phyloP scores from a whole-genome alignment of 83 land plant genomes.

The Larix sibirica region DNA sequence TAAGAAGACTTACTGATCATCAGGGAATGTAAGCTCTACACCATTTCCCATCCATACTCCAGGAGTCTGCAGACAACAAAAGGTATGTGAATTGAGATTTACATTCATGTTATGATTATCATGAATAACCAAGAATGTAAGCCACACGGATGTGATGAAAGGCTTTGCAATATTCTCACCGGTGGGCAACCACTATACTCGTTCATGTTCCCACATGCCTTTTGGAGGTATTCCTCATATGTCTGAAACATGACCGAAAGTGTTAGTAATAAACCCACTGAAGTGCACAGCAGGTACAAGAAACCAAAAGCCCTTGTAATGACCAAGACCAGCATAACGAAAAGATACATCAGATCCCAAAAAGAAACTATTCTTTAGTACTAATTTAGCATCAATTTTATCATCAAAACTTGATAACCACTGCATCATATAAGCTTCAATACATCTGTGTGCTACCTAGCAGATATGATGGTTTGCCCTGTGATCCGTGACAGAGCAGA shows the following conservation, averaged over 20 bases:
- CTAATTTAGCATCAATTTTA: neutral
- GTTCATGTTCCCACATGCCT: neutral
- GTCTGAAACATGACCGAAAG: neutral
- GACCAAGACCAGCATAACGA: neutral
- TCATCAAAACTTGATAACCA: neutral
- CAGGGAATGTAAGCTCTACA: constrained; percentile 1
- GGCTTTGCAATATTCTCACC: neutral
- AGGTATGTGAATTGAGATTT: neutral
- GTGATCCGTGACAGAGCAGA: no score
- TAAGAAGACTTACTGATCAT: constrained; percentile 2
- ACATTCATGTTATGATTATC: neutral
- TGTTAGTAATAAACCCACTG: neutral
- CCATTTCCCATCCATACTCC: constrained; percentile 3
- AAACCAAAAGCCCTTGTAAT: neutral
- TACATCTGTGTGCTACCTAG: no score
- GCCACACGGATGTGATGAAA: neutral
- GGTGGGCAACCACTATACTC: neutral
- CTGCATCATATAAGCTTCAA: neutral
- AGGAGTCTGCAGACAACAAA: neutral
- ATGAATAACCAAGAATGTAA: neutral
- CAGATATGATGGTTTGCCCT: no score
- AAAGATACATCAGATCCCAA: no score
- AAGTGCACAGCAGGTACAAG: neutral
- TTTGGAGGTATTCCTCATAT: constrained; percentile 13
- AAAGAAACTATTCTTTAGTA: no score